These are phyloP conservation scores for Psilocybe cubensis DNA, from an alignment of 768 basidiomycete genomes.

Conservation along the genomic window DNA sequence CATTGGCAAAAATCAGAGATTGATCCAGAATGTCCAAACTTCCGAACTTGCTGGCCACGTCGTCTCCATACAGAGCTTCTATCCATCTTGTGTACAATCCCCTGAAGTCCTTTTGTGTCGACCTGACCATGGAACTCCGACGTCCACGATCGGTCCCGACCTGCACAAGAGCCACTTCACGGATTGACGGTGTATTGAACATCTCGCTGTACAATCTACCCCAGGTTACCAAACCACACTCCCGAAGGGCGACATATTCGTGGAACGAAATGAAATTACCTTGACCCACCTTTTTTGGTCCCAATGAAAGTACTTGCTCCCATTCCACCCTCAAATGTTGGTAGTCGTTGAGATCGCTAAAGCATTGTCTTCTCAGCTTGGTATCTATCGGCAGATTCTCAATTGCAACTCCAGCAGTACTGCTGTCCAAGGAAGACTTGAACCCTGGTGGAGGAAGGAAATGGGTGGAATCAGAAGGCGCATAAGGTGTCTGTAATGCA, in stretches of 20 bases:
- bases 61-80: slow-evolving; percentile 41
- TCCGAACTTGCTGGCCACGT: slow-evolving; percentile 42
- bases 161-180: slow-evolving; percentile 10
- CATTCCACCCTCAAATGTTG: slow-evolving; percentile 15
- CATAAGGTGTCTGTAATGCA: slow-evolving; percentile 23
- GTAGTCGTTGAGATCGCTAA: slow-evolving; percentile 29
- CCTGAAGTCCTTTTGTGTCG: slow-evolving; percentile 11
- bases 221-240: slow-evolving; percentile 26
- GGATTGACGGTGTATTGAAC: slow-evolving; percentile 18
- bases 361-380: slow-evolving; percentile 23
- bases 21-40: slow-evolving; percentile 42
- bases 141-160: slow-evolving; percentile 16
- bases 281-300: neutral
- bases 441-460: neutral
- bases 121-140: neutral
- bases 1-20: slow-evolving; percentile 42
- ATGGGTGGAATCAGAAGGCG: slow-evolving; percentile 5
- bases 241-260: slow-evolving; percentile 29
- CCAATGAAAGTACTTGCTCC: slow-evolving; percentile 5
- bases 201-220: slow-evolving; percentile 26
- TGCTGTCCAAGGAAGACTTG: neutral
- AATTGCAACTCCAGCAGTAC: slow-evolving; percentile 4
- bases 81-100: slow-evolving; percentile 40
- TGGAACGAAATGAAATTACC: slow-evolving; percentile 30
- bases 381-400: slow-evolving; percentile 19